Evolutionary conservation across 371 early-diverging fungal genomes (phyloP).

Genomic region (Phascolomyces articulosus): DNA sequence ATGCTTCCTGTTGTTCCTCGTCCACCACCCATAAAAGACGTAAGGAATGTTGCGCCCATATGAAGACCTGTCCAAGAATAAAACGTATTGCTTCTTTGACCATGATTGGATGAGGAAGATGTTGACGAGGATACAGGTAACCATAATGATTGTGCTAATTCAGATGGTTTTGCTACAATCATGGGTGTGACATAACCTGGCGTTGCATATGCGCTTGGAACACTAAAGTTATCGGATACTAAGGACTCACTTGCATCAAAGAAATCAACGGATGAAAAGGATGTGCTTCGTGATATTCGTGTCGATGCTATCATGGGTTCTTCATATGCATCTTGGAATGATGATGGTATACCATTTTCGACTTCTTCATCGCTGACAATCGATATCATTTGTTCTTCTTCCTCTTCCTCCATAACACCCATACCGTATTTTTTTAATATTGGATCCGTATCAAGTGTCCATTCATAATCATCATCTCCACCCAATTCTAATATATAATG

Average conservation of each 20-base stretch:
- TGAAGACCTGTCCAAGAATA: constrained; percentile 36
- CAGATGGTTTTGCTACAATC: background rate
- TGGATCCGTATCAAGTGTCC: constrained; percentile 37
- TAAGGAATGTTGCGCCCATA: constrained; percentile 43
- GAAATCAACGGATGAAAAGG: constrained; percentile 30
- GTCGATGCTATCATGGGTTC: background rate
- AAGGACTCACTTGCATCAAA: constrained; percentile 37
- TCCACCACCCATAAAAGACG: constrained; percentile 30
- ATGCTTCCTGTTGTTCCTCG: background rate
- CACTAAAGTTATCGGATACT: background rate
- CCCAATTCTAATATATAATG: constrained; percentile 33
- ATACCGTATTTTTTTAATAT: constrained; percentile 37
- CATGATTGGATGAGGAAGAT: too few species aligned
- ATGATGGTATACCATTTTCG: background rate
- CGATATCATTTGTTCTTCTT: constrained; percentile 4
- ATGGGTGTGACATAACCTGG: constrained; percentile 11
- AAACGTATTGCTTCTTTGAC: background rate
- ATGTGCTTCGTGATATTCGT: constrained; percentile 20
- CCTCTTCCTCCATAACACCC: constrained; percentile 6
- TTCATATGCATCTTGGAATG: constrained; percentile 8
- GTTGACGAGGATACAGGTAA: background rate
- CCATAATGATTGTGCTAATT: constrained; percentile 1
- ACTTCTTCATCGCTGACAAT: background rate
- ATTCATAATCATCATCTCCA: constrained; percentile 33
- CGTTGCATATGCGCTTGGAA: constrained; percentile 4